Base-by-base conservation (phyloP, 257 asterid species). In the Galeopsis tetrahit region DNA sequence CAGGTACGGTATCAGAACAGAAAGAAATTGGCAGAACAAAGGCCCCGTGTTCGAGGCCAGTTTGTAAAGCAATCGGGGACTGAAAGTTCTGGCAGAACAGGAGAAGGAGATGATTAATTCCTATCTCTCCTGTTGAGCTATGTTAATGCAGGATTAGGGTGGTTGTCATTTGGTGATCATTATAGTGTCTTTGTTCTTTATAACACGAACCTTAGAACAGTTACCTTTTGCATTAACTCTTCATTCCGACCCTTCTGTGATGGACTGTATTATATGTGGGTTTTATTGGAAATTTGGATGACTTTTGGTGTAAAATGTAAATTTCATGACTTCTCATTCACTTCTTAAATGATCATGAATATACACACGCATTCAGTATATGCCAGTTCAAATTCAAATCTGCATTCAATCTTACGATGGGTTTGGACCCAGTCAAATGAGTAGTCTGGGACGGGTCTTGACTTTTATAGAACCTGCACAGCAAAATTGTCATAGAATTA, bases 11-110 rank as follows among this genome's bases (percentile, higher is more conserved):
- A 86, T 71, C 87, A 80, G 74, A 85, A 80, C 78, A 80, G 88
- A 61, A 83, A 77, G 89, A 85, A 84, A 77, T 71, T 86, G 84
- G 96, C 90, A 61, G 96, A 88, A 48, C 89, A 80, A 77, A 71
- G 90, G 79, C 91, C 87, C 21, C 82, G 86, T 43, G 86, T 88
- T 70, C 81, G 78, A 74, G 96, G 96, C 39, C 85, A 87, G 61
- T 83, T 93, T 80, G 88, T 82, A 49, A 68, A 79, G 86, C 86
- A 75, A 74, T 44, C 81, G 7, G 86, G 67, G 40, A 74, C 77
- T 3, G 88, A 82, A 56, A 80, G 79, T 69, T 84, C 90, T 55
- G 78, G 73, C 74, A 73, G 74, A 72, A 71, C 76, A 39, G 84
- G 81, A 51, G 92, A 84, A 39, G 84, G 81, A 51, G 92, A 84